Evolutionary conservation across 2,329 filamentous ascomycete species (phyloP).

Genomic region (Trichophyton schoenleinii): DNA sequence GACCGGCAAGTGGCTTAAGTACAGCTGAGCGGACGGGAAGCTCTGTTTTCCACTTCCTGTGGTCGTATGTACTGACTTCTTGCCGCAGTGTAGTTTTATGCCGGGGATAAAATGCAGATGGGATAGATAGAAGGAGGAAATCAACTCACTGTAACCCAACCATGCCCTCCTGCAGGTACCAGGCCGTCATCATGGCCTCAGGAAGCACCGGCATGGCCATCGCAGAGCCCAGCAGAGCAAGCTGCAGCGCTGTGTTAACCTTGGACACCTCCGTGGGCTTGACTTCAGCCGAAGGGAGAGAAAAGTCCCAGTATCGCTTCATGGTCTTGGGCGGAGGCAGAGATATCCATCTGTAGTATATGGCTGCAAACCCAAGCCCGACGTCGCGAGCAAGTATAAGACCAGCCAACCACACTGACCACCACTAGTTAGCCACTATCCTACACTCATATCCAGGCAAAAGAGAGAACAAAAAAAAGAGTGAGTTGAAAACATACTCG

Average conservation of each 20-base stretch:
- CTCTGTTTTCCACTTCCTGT: background rate
- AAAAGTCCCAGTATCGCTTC: constrained; percentile 91
- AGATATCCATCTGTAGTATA: constrained; percentile 94
- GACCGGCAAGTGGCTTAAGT: background rate
- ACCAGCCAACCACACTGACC: constrained; percentile 51
- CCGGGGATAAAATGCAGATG: background rate
- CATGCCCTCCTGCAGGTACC: constrained; percentile 51
- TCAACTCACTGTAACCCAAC: constrained; percentile 33
- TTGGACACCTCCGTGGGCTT: constrained; percentile 36
- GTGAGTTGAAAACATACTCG: constrained; percentile 42
- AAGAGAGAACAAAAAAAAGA: background rate
- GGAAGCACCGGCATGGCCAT: constrained; percentile 65
- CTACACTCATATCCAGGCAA: background rate
- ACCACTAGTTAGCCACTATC: background rate
- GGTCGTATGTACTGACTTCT: background rate
- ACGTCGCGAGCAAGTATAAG: constrained; percentile 84
- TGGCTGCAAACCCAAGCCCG: constrained; percentile 67
- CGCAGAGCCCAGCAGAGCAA: constrained; percentile 72
- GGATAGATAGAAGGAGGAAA: constrained; percentile 4
- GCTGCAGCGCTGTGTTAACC: constrained; percentile 85
- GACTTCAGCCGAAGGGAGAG: constrained; percentile 48
- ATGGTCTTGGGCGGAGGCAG: constrained; percentile 90
- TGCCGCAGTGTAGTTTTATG: too few species aligned
- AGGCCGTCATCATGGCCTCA: constrained; percentile 41
- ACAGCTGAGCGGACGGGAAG: background rate